Conservation (phyloP, 2,329 filamentous ascomycete genomes). For the Coniochaeta hoffmannii region DNA sequence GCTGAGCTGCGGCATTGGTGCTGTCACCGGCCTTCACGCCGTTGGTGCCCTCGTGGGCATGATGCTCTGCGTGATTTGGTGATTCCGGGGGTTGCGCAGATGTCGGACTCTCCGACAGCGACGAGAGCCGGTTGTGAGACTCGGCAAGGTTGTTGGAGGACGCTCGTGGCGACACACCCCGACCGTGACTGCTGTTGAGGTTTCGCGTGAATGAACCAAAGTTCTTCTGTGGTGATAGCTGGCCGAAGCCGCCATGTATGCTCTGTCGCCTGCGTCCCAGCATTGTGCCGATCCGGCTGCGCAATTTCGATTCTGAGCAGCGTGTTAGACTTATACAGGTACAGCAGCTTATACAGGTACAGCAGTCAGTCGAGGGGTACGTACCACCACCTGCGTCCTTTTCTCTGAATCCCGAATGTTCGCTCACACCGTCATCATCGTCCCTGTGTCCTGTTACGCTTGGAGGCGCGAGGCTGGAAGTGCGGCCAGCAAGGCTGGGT, state of each 20-base stretch:
- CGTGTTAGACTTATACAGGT: not conserved
- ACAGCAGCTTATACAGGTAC: not conserved
- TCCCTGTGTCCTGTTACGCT: slow-evolving; percentile 20
- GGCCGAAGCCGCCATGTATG: slow-evolving; percentile 54
- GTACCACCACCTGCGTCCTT: slow-evolving; percentile 4
- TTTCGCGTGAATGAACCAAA: slow-evolving; percentile 49
- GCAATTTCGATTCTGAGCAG: slow-evolving; percentile 44
- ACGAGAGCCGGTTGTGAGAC: slow-evolving; percentile 43
- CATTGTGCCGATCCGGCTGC: slow-evolving; percentile 63
- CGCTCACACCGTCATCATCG: slow-evolving; percentile 34
- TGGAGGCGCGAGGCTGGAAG: slow-evolving; percentile 21
- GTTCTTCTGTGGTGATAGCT: slow-evolving; percentile 47
- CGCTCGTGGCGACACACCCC: slow-evolving; percentile 46
- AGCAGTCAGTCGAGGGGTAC: not conserved
- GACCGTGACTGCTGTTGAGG: slow-evolving; percentile 56
- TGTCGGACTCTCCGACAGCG: slow-evolving; percentile 50
- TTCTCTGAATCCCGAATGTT: slow-evolving; percentile 36
- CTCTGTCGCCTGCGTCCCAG: slow-evolving; percentile 60
- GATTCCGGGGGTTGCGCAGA: slow-evolving; percentile 22
- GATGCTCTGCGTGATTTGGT: slow-evolving; percentile 23
- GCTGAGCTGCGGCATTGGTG: slow-evolving; percentile 14
- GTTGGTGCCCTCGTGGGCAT: slow-evolving; percentile 36
- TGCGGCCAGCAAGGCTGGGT: slow-evolving; percentile 9
- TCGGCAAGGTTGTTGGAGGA: slow-evolving; percentile 54
- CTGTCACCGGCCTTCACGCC: slow-evolving; percentile 31